Evolutionary conservation across 208 protist species (phyloP), one percentile per base, ranked within the genome.

Genomic region (Jaenimonas drosophilae): DNA sequence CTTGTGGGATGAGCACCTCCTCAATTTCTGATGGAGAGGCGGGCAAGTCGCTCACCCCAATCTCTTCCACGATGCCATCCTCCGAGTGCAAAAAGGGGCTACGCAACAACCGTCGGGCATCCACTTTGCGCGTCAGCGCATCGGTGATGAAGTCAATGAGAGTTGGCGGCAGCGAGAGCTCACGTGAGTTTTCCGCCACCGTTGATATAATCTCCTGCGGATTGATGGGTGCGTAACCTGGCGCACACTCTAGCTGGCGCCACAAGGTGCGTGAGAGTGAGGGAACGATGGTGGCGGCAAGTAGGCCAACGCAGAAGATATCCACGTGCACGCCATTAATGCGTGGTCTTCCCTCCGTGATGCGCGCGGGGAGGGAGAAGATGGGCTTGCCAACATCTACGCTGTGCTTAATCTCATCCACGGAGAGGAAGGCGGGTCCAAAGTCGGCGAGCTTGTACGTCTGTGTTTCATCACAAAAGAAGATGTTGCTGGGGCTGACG

Each of bases 401-500:
- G 25, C 54, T 55, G 25, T 62, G 42, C n/a, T 55, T 29, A 21
- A 79, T 48, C 19, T 86, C 72, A 9, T 80, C 62, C 27, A 55
- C 53, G 0, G 68, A 76, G 21, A 76, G 50, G 55, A 87, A 91
- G 7, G 86, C 33, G 0, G 75, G 72, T 7, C 83, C 83, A 54
- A 75, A 91, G 53, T 91, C 83, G 33, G 77, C 44, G 6, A 91
- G 31, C 21, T 64, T 50, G 54, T 78, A 91, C 36, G 43, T 36
- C 6, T 60, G 51, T 9, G 39, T 50, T 6, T 54, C 54, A 11
- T 62, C 40, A 23, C 53, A 34, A 39, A 73, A 85, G 56, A 87
- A 88, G 29, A 92, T 77, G 61, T 88, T 92, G 12, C 64, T 62
- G 20, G 83, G 83, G 2, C 41, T 46, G 19, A 92, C 47, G 28